phyloP scores from a whole-genome alignment of 176 grass and related monocot genomes.

The Ampelocalamus luodianensis region DNA sequence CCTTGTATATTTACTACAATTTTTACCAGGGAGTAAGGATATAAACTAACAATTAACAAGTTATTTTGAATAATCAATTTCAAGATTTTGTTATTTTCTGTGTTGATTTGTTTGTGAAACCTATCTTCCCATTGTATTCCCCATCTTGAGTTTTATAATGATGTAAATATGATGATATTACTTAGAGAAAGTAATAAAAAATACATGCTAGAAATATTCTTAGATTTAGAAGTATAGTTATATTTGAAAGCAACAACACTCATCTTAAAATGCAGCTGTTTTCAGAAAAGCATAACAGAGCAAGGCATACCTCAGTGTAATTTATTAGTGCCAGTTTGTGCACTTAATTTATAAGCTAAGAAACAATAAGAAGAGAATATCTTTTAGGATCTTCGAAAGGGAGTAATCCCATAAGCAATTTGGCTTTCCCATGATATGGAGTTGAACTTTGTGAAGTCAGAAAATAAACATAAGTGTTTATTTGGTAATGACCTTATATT shows the following conservation, averaged over 20 bases:
- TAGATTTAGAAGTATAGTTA: conserved; percentile 7
- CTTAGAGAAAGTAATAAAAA: not conserved
- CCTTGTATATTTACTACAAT: not conserved
- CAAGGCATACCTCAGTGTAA: conserved; percentile 31
- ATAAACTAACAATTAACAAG: not conserved
- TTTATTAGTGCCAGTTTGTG: conserved; percentile 40
- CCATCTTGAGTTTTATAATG: not conserved
- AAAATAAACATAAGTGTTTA: conserved; percentile 34
- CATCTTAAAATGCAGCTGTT: conserved; percentile 34
- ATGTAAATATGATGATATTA: not conserved
- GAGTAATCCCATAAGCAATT: conserved; percentile 32
- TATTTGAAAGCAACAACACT: conserved; percentile 2
- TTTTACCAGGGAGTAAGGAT: not conserved
- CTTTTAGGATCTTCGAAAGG: conserved; percentile 39
- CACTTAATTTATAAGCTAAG: conserved; percentile 35
- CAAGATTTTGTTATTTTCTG: not conserved
- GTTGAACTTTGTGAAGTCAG: conserved; percentile 31
- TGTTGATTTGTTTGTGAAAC: conserved; percentile 1
- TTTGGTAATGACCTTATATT: conserved; percentile 37
- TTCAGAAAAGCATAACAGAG: not conserved
- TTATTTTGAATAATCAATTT: conserved; percentile 5
- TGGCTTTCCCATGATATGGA: conserved; percentile 43
- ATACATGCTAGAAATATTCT: not conserved
- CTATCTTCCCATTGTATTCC: not conserved
- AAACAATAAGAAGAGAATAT: conserved; percentile 40